These are phyloP conservation scores for Apiospora marii DNA, from an alignment of 2,329 filamentous ascomycete genomes.

Conservation along the genomic window DNA sequence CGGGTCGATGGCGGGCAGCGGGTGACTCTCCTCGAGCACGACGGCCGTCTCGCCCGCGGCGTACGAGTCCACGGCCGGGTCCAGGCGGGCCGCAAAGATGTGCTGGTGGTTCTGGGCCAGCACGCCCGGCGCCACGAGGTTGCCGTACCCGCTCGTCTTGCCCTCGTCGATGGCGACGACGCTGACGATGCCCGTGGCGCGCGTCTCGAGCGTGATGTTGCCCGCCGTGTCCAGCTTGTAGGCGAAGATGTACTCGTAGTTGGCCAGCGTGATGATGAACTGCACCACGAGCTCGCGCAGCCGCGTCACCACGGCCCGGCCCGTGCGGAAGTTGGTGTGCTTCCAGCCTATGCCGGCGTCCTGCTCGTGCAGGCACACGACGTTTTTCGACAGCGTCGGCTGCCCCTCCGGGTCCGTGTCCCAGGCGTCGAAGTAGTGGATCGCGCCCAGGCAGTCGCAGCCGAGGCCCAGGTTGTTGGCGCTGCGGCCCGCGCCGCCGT, in stretches of 20 bases:
- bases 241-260: slow-evolving; percentile 75
- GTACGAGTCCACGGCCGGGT: slow-evolving; percentile 62
- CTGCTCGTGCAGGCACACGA: slow-evolving; percentile 74
- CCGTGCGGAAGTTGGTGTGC: slow-evolving; percentile 73
- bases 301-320: slow-evolving; percentile 67
- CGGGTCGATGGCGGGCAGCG: slow-evolving; percentile 48
- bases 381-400: slow-evolving; percentile 62
- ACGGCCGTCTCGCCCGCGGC: slow-evolving; percentile 35
- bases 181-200: slow-evolving; percentile 74
- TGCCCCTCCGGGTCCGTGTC: slow-evolving; percentile 62
- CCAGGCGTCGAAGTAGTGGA: slow-evolving; percentile 63
- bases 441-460: slow-evolving; percentile 73
- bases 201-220: slow-evolving; percentile 66
- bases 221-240: slow-evolving; percentile 71
- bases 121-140: slow-evolving; percentile 68
- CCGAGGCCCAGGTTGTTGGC: slow-evolving; percentile 73
- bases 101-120: slow-evolving; percentile 74
- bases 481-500: slow-evolving; percentile 68
- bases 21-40: slow-evolving; percentile 43
- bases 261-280: slow-evolving; percentile 72
- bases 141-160: slow-evolving; percentile 63
- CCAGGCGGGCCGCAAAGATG: slow-evolving; percentile 71
- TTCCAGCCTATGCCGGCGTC: slow-evolving; percentile 76
- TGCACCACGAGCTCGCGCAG: slow-evolving; percentile 71
- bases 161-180: slow-evolving; percentile 67